Evolutionary conservation across 225 moss, liverwort and hornwort species (phyloP).

Genomic region (Pleurozium schreberi): DNA sequence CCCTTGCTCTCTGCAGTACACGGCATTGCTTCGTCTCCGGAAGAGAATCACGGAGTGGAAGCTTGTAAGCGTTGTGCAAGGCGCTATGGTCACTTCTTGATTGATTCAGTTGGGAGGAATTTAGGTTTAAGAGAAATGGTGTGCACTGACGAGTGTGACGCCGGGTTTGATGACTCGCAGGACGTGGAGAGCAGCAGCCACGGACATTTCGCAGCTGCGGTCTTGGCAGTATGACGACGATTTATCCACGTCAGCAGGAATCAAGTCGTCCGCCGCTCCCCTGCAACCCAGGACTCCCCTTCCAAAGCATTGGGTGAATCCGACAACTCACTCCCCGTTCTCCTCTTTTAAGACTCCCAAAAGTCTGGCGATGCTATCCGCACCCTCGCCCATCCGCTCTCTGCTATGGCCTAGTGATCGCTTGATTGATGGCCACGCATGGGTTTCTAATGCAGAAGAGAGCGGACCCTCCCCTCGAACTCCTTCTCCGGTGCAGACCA

Average conservation of each 20-base stretch:
- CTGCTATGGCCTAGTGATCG: slow-evolving; percentile 37
- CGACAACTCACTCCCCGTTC: slow-evolving; percentile 68
- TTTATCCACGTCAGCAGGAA: slow-evolving; percentile 38
- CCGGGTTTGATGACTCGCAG: slow-evolving; percentile 14
- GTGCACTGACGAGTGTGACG: background rate
- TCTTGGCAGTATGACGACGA: slow-evolving; percentile 71
- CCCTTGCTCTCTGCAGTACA: background rate
- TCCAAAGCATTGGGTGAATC: slow-evolving; percentile 84
- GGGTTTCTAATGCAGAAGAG: slow-evolving; percentile 28
- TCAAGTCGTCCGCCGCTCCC: slow-evolving; percentile 62
- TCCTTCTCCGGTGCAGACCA: slow-evolving; percentile 62
- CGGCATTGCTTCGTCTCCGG: background rate
- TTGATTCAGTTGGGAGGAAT: background rate
- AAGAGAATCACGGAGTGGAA: background rate
- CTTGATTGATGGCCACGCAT: slow-evolving; percentile 20
- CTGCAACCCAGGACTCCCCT: slow-evolving; percentile 71
- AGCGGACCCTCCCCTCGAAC: slow-evolving; percentile 66
- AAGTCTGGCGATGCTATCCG: slow-evolving; percentile 42
- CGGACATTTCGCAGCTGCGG: slow-evolving; percentile 55
- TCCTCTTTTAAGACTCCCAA: slow-evolving; percentile 71
- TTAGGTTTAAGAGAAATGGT: background rate
- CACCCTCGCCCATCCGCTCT: slow-evolving; percentile 47
- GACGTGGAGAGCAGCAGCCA: slow-evolving; percentile 56
- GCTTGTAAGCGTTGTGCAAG: background rate
- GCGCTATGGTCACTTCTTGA: background rate